Evolutionary conservation across 2,329 filamentous ascomycete genomes (phyloP), one percentile per base, ranked within the genome.

Genomic region (Trichophyton schoenleinii): DNA sequence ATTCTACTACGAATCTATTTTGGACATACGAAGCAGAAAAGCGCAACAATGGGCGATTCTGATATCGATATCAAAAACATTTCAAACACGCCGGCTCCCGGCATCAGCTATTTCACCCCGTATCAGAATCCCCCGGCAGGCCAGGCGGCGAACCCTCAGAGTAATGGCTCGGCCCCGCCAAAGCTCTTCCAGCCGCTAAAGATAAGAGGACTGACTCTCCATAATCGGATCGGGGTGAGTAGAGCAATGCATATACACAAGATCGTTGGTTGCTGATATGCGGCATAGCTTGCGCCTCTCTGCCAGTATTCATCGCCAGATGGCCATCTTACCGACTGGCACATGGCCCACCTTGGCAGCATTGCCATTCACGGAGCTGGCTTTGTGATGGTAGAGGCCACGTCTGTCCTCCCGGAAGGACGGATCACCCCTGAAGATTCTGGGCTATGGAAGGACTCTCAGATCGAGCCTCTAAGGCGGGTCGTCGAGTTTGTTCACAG

Each of bases 401-500:
- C 87, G 0, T 79, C 84, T 46, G 87, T 95, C 0, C 78, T 83
- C n/a, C 75, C 87, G 8, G 84, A 89, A 67, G 90, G 90, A 20
- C 82, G 90, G 62, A 94, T 95, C 76, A 86, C 86, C 1, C 88
- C 90, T 0, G 80, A 91, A 71, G 88, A 92, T 71, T 75, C 78
- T 11, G 90, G 91, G 0, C 75, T 96, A 6, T 96, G 91, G 91
- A 80, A 87, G 64, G 91, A 96, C 72, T 84, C 81, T 38, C 91
- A 96, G 72, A 86, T 91, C 63, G 64, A 65, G 34, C 68, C 69
- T 1, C 44, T 70, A 34, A 61, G 64, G 46, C 64, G 67, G 3
- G 66, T 70, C n/a, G 68, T 70, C 42, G 69, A 71, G 48, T 70
- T 70, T 52, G 68, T 66, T 2, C 70, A 70, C 61, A 65, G 64